These are phyloP conservation scores for Tricholoma sp. DNA, from an alignment of 768 basidiomycete species.

Conservation along the genomic window DNA sequence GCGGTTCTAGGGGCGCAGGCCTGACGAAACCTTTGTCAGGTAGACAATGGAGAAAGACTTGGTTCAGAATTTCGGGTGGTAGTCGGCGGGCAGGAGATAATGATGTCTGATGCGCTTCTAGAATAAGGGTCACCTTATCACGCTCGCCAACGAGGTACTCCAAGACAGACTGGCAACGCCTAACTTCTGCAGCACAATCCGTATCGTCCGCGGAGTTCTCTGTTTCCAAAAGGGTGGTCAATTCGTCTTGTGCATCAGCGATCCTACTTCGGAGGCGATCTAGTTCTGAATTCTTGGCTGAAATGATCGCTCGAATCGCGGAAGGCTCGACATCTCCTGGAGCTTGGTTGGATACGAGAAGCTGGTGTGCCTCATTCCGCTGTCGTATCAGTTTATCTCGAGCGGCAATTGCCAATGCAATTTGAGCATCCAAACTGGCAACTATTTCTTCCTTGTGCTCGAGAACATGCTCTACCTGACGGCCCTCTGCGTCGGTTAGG, in stretches of 20 bases:
- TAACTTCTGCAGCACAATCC: slow-evolving; percentile 9
- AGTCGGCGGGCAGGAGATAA: slow-evolving; percentile 21
- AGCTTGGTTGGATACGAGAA: slow-evolving; percentile 12
- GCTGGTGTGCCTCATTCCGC: slow-evolving; percentile 10
- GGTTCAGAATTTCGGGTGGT: slow-evolving; percentile 18
- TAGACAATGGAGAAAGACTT: slow-evolving; percentile 20
- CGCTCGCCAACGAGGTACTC: slow-evolving; percentile 9
- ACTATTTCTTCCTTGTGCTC: background rate
- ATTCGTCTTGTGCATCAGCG: background rate
- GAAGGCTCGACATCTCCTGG: slow-evolving; percentile 5
- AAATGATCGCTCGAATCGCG: slow-evolving; percentile 13
- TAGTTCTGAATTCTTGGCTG: slow-evolving; percentile 10
- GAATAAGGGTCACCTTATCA: slow-evolving; percentile 4
- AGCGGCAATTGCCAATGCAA: slow-evolving; percentile 11
- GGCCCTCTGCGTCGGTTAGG: no score
- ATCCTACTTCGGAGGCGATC: slow-evolving; percentile 10
- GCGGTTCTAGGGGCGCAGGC: slow-evolving; percentile 3
- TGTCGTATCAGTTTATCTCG: slow-evolving; percentile 11
- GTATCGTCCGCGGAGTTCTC: slow-evolving; percentile 1
- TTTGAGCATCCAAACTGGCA: slow-evolving; percentile 15
- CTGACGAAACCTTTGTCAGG: slow-evolving; percentile 4
- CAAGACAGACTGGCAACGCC: slow-evolving; percentile 7
- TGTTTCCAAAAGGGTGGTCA: slow-evolving; percentile 1
- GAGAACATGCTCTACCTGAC: background rate
- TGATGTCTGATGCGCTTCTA: slow-evolving; percentile 12